These are phyloP conservation scores for Eucalyptus caleyi DNA, from an alignment of 345 rosid genomes.

Conservation along the genomic window DNA sequence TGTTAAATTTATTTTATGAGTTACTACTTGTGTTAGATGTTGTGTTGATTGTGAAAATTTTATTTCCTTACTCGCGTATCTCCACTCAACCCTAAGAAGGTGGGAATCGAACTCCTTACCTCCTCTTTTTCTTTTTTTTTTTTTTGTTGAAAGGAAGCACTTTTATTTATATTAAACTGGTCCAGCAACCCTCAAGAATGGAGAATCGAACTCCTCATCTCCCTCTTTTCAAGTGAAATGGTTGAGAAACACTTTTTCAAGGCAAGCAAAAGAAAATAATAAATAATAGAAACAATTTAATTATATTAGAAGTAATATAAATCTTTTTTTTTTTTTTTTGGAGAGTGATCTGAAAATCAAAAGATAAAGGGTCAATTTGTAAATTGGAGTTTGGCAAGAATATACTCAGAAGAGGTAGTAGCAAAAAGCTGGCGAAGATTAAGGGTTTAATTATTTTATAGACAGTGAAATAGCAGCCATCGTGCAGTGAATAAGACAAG, in stretches of 20 bases:
- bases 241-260: not conserved
- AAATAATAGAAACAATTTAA: too few relatives aligned
- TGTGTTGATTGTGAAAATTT: fast-evolving
- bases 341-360: not conserved
- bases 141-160: too few relatives aligned
- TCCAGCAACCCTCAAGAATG: fast-evolving
- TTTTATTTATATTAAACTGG: too few relatives aligned
- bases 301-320: too few relatives aligned
- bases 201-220: fast-evolving
- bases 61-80: fast-evolving
- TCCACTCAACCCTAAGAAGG: fast-evolving
- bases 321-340: not conserved
- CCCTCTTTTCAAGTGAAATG: too few relatives aligned
- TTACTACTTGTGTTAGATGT: fast-evolving
- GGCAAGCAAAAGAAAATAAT: too few relatives aligned
- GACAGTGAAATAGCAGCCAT: not conserved
- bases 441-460: not conserved
- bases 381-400: not conserved
- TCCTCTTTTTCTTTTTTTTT: too few relatives aligned
- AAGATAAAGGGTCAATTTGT: not conserved
- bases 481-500: not conserved
- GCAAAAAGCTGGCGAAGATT: not conserved
- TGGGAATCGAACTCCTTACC: fast-evolving
- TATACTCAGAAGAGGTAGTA: not conserved
- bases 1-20: too few relatives aligned